A percentile compares a stretch with the other conserved stretches of the same genome.
Evolutionary conservation across 768 basidiomycete species (phyloP).

Genomic region (Harrya chromipes): DNA sequence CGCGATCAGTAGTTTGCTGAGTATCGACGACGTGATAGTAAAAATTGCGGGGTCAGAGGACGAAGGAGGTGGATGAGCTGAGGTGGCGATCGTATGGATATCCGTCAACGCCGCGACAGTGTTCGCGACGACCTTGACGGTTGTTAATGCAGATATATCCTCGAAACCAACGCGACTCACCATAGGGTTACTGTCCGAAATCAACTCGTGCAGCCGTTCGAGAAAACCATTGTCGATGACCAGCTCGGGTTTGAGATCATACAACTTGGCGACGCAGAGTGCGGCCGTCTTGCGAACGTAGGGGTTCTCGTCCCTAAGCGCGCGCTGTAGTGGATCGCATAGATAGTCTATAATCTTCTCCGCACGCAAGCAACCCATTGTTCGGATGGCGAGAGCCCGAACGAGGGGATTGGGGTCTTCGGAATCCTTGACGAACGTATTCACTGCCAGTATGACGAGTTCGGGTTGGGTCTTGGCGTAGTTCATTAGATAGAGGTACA

Average conservation of each 20-base stretch:
- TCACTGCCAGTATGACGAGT: conserved; percentile 97
- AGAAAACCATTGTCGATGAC: conserved; percentile 95
- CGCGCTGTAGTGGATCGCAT: conserved; percentile 91
- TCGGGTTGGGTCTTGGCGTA: conserved; percentile 99
- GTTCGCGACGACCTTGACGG: conserved; percentile 87
- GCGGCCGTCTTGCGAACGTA: conserved; percentile 99
- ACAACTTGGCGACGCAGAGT: conserved; percentile 94
- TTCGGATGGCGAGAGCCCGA: conserved; percentile 92
- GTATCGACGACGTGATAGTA: conserved; percentile 73
- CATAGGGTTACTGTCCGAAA: conserved; percentile 97
- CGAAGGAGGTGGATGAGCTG: conserved; percentile 46
- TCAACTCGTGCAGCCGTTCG: conserved; percentile 86
- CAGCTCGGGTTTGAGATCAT: conserved; percentile 93
- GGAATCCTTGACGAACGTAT: conserved; percentile 97
- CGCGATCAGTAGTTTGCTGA: conserved; percentile 90
- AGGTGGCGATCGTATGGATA: conserved; percentile 74
- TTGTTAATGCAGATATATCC: background rate
- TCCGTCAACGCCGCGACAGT: conserved; percentile 91
- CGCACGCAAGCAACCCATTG: conserved; percentile 95
- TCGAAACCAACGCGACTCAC: conserved; percentile 39
- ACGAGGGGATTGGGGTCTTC: conserved; percentile 97
- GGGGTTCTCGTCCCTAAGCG: conserved; percentile 92
- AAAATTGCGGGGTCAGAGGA: conserved; percentile 68
- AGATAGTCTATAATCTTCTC: conserved; percentile 99
- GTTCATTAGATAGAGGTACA: conserved; percentile 99